These are phyloP conservation scores for Kwoniella europaea DNA, from an alignment of 768 basidiomycete species.

Conservation along the genomic window DNA sequence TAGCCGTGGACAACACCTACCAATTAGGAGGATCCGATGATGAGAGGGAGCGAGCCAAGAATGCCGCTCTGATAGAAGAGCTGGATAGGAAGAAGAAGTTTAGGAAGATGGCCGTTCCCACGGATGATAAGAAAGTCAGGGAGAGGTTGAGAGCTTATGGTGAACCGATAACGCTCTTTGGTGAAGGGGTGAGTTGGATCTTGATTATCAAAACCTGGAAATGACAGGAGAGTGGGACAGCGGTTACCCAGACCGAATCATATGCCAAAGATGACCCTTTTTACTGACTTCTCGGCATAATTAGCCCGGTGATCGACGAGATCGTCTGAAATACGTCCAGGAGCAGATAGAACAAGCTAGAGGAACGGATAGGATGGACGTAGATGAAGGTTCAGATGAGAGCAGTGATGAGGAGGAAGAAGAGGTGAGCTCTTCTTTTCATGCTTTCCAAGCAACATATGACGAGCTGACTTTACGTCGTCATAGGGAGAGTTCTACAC, in stretches of 20 bases:
- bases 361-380: slow-evolving; percentile 75
- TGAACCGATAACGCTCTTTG: slow-evolving; percentile 96
- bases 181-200: slow-evolving; percentile 78
- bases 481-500: slow-evolving; percentile 89
- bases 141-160: slow-evolving; percentile 87
- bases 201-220: no score
- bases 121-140: slow-evolving; percentile 92
- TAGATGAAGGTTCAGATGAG: slow-evolving; percentile 62
- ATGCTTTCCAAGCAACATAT: neutral
- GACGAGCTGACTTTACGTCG: slow-evolving; percentile 21
- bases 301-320: slow-evolving; percentile 92
- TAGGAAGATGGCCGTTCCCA: slow-evolving; percentile 90
- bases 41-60: slow-evolving; percentile 59
- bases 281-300: neutral
- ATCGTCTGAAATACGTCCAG: slow-evolving; percentile 90
- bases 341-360: slow-evolving; percentile 90
- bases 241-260: no score
- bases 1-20: slow-evolving; percentile 51
- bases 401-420: slow-evolving; percentile 51
- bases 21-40: slow-evolving; percentile 52
- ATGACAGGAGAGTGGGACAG: no score
- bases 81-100: slow-evolving; percentile 98
- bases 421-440: slow-evolving; percentile 39
- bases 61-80: slow-evolving; percentile 87
- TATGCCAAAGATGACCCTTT: no score